phyloP scores from a whole-genome alignment of 305 asterid species.

The Lippia alba region DNA sequence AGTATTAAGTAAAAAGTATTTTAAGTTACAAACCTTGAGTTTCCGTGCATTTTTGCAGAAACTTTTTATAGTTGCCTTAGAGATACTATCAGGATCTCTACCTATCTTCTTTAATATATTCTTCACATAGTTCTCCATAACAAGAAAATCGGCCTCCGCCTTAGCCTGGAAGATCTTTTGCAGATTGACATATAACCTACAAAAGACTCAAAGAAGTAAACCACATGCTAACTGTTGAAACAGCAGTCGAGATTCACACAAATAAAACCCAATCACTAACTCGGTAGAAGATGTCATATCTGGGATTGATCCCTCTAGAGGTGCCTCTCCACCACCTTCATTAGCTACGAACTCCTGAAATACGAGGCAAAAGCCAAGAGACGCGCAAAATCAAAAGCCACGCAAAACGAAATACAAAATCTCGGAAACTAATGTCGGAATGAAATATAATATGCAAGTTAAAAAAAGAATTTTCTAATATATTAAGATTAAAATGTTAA shows the following conservation, averaged over 20 bases:
- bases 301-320: slow-evolving; percentile 95
- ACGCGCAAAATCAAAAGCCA: slow-evolving; percentile 21
- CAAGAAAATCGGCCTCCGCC: slow-evolving; percentile 90
- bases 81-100: slow-evolving; percentile 82
- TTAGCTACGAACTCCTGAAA: slow-evolving; percentile 79
- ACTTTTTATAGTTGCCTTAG: slow-evolving; percentile 75
- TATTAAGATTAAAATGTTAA: slow-evolving; percentile 2
- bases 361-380: slow-evolving; percentile 21
- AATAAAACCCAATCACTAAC: slow-evolving; percentile 53
- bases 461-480: slow-evolving; percentile 3
- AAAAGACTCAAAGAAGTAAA: slow-evolving; percentile 31
- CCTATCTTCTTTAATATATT: slow-evolving; percentile 76
- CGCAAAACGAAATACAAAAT: not conserved
- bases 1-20: slow-evolving; percentile 21
- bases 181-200: slow-evolving; percentile 79
- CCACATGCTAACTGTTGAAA: slow-evolving; percentile 21
- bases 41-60: slow-evolving; percentile 95
- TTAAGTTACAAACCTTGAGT: slow-evolving; percentile 60
- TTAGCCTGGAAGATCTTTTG: slow-evolving; percentile 92
- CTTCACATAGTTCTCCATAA: slow-evolving; percentile 69
- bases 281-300: slow-evolving; percentile 99
- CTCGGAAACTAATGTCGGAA: not conserved
- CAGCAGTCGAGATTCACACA: slow-evolving; percentile 22
- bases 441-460: not conserved
- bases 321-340: slow-evolving; percentile 95